A percentile compares a stretch with the other conserved stretches of the same genome.
phyloP scores from a whole-genome alignment of 768 basidiomycete genomes.

The Collybia mongolica region DNA sequence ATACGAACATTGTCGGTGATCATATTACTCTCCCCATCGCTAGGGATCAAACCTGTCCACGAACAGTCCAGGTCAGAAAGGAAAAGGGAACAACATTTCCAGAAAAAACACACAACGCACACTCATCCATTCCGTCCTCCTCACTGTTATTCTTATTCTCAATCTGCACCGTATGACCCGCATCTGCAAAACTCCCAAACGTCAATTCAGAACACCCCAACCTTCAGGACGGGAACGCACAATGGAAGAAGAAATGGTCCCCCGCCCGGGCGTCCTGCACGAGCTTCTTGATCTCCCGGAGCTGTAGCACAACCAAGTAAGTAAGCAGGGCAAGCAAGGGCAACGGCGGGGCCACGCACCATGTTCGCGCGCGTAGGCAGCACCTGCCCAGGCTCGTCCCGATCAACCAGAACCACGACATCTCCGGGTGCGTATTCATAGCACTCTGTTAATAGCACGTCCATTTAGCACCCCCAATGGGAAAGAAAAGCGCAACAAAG shows the following conservation, averaged over 20 bases:
- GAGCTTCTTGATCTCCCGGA: constrained; percentile 39
- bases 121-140: constrained; percentile 53
- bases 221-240: constrained; percentile 26
- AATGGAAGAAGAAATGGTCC: constrained; percentile 59
- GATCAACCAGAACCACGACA: constrained; percentile 45
- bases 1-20: constrained; percentile 36
- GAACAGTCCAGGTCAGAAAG: neutral
- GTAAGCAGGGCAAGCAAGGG: neutral
- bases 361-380: constrained; percentile 45
- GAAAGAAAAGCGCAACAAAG: neutral
- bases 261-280: constrained; percentile 41
- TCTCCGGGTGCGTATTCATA: constrained; percentile 37
- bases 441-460: constrained; percentile 22
- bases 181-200: constrained; percentile 34
- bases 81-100: neutral
- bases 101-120: constrained; percentile 22
- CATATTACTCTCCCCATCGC: constrained; percentile 30
- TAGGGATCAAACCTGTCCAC: constrained; percentile 34
- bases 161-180: constrained; percentile 50
- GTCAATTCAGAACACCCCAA: too few relatives aligned
- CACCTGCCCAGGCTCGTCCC: constrained; percentile 21
- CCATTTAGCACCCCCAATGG: neutral
- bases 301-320: constrained; percentile 25
- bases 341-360: constrained; percentile 24
- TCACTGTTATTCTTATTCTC: constrained; percentile 41